Evolutionary conservation across 139 green algal genomes (phyloP).

Genomic region (Picochlorum sp.): DNA sequence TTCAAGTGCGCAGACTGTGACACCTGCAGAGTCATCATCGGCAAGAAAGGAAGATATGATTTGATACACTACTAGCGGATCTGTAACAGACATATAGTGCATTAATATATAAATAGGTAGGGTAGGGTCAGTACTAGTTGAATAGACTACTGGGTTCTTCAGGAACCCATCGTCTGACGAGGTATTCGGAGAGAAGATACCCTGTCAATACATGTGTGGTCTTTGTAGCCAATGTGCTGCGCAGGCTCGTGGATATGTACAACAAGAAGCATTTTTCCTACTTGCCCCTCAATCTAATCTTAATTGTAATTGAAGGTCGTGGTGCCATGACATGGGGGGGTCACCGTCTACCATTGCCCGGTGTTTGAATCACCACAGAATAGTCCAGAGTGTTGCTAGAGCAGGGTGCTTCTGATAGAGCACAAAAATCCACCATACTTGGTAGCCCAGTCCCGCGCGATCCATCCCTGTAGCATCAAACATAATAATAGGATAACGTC

Average conservation of each 20-base stretch:
- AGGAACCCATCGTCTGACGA: slow-evolving; percentile 29
- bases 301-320: slow-evolving; percentile 41
- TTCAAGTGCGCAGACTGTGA: slow-evolving; percentile 16
- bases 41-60: slow-evolving; percentile 19
- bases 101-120: too few species aligned
- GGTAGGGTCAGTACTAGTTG: not conserved
- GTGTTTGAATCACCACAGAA: slow-evolving; percentile 23
- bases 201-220: slow-evolving; percentile 12
- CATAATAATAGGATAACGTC: not conserved
- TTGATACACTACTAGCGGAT: not conserved
- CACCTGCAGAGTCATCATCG: slow-evolving; percentile 25
- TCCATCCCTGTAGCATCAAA: slow-evolving; percentile 32
- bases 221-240: not conserved
- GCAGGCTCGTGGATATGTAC: slow-evolving; percentile 28
- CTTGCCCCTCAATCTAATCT: slow-evolving; percentile 37
- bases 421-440: slow-evolving; percentile 56
- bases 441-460: slow-evolving; percentile 45
- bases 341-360: too few species aligned
- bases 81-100: not conserved
- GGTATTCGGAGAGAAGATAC: slow-evolving; percentile 19
- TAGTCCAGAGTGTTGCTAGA: slow-evolving; percentile 35
- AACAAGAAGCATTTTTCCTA: slow-evolving; percentile 38
- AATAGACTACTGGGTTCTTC: slow-evolving; percentile 11
- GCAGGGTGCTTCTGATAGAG: slow-evolving; percentile 48
- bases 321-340: slow-evolving; percentile 21